Base-by-base conservation (phyloP, 1,284 basidiomycete genomes). In the Tilletia caries region DNA sequence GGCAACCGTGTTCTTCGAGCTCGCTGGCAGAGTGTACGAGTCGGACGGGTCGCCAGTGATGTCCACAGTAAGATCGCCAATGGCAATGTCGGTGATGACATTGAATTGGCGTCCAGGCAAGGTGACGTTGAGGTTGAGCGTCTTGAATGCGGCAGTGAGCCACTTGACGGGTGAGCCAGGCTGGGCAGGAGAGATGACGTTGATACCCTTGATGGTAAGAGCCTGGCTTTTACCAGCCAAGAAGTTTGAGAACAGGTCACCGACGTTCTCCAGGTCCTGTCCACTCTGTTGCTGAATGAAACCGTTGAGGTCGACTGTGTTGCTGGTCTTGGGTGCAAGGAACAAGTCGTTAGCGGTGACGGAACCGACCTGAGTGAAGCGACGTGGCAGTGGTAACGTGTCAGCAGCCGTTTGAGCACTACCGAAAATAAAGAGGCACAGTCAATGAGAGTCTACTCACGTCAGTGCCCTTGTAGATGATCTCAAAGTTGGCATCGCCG, bases 131-230 rank as follows among this genome's bases (percentile, higher is more conserved):
- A 92, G 86, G 4, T 86, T 86, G 37, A 92, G 84, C 2, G 89
- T 88, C 83, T 88, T 87, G 85, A 92, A 91, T 1, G 91, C 91
- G 13, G 87, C 85, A 58, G 87, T 89, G 64, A 92, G 83, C 91
- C 91, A 92, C 5, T 84, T 83, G 25, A 91, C 89, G 0, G 90
- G 89, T 68, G 76, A 76, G 67, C 79, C 76, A 29, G 77, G 79
- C 66, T 81, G 81, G 65, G 77, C 77, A 13, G 75, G 77, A 2
- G 82, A 78, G 70, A 89, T 87, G 6, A 91, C 90, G 32, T 87
- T 87, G 60, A 88, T 84, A 67, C 91, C 91, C 48, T 85, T 85
- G 41, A 89, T 88, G 29, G 84, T 83, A 41, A 92, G 84, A 1
- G 88, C 90, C 73, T 88, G 86, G 71, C 90, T 90, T 70, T 87